These are phyloP conservation scores for Bifiguratus adelaidae DNA, from an alignment of 192 early-diverging fungal species.

Conservation along the genomic window DNA sequence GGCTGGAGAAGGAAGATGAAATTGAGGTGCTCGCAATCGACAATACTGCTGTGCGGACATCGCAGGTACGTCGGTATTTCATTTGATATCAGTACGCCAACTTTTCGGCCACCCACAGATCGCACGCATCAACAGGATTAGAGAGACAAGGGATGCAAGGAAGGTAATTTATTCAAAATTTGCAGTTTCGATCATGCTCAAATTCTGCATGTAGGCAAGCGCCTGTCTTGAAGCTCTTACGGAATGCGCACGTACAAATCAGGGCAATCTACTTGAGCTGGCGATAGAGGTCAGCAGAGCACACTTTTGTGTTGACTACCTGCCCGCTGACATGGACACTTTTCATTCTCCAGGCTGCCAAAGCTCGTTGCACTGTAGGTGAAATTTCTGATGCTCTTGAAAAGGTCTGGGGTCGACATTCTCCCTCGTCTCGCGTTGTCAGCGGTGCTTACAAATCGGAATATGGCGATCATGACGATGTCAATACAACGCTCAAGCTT, in stretches of 20 bases:
- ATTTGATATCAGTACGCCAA: not conserved
- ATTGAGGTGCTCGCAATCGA: conserved; percentile 75
- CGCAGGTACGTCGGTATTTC: conserved; percentile 11
- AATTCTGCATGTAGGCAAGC: too few relatives aligned
- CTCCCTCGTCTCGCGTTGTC: conserved; percentile 69
- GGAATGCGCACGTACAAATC: conserved; percentile 46
- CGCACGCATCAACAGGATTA: conserved; percentile 46
- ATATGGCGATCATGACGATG: conserved; percentile 57
- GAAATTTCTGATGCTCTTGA: conserved; percentile 79
- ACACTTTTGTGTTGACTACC: not conserved
- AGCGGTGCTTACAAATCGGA: conserved; percentile 80
- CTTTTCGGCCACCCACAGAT: conserved; percentile 29
- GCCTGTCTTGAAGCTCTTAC: conserved; percentile 52
- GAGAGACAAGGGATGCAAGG: conserved; percentile 37
- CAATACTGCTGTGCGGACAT: conserved; percentile 60
- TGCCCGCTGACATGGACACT: not conserved
- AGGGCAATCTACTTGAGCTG: conserved; percentile 65
- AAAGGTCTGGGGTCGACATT: conserved; percentile 74
- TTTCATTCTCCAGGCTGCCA: conserved; percentile 42
- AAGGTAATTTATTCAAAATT: conserved; percentile 18
- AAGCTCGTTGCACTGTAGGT: conserved; percentile 72
- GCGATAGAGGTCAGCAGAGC: conserved; percentile 45
- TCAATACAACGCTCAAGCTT: conserved; percentile 48
- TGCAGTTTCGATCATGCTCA: not conserved
- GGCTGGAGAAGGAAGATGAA: conserved; percentile 47